phyloP scores from a whole-genome alignment of 441 rosid genomes.

The Corymbia citriodora region DNA sequence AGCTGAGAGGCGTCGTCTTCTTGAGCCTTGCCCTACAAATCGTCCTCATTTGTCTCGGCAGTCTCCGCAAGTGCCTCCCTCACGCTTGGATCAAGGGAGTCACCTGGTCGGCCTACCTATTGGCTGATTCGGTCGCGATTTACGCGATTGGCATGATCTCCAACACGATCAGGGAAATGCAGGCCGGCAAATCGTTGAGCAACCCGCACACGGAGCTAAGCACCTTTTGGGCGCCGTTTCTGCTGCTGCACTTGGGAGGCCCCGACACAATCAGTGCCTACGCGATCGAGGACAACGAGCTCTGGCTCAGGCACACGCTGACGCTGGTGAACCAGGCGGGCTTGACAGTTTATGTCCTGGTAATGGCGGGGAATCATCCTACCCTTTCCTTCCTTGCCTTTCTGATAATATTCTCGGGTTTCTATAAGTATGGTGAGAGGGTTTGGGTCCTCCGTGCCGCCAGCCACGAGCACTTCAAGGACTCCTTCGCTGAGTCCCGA shows the following conservation, averaged over 20 bases:
- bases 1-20: slow-evolving; percentile 18
- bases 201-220: slow-evolving; percentile 1
- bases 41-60: slow-evolving; percentile 15
- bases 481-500: accelerated
- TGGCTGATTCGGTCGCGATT: slow-evolving; percentile 22
- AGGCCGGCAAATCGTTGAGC: not conserved
- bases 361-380: not conserved
- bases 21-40: slow-evolving; percentile 29
- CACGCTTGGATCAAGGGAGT: not conserved
- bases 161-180: not conserved
- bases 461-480: accelerated
- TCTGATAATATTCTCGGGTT: not conserved
- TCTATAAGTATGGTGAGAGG: not conserved
- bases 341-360: accelerated
- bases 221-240: slow-evolving; percentile 20
- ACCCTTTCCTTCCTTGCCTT: accelerated
- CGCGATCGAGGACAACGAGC: not conserved
- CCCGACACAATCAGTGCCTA: not conserved
- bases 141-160: slow-evolving; percentile 21
- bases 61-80: slow-evolving; percentile 11
- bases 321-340: not conserved
- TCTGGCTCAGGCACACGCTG: not conserved
- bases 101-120: slow-evolving; percentile 28
- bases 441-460: not conserved
- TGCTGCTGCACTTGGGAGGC: not conserved